Conservation (phyloP, 768 basidiomycete species). For the Psilocybe subaeruginosa region DNA sequence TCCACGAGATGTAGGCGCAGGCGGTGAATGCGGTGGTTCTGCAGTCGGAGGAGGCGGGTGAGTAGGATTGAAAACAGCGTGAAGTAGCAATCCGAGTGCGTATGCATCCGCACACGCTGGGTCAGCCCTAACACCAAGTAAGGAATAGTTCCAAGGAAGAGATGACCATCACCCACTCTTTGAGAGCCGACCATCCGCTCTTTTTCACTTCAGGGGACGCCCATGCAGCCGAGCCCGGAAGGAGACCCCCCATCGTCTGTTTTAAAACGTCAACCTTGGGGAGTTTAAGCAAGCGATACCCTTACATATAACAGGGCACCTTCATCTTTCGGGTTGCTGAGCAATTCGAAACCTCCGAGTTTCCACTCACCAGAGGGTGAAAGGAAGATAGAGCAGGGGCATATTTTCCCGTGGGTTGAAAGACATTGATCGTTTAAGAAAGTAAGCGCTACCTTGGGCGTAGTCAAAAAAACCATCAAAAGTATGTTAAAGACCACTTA, state of each 20-base stretch:
- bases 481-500: slow-evolving; percentile 39
- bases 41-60: slow-evolving; percentile 70
- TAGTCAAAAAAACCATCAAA: slow-evolving; percentile 2
- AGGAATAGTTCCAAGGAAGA: neutral
- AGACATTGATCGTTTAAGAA: slow-evolving; percentile 87
- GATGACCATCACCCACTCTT: slow-evolving; percentile 63
- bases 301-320: slow-evolving; percentile 80
- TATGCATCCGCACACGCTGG: slow-evolving; percentile 83
- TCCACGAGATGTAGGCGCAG: slow-evolving; percentile 75
- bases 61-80: slow-evolving; percentile 85
- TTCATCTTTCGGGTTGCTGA: slow-evolving; percentile 84
- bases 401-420: slow-evolving; percentile 84
- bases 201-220: slow-evolving; percentile 90
- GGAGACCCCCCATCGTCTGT: slow-evolving; percentile 58
- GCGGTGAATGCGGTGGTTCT: slow-evolving; percentile 78
- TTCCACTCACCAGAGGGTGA: slow-evolving; percentile 97
- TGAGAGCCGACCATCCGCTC: slow-evolving; percentile 79
- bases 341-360: slow-evolving; percentile 89
- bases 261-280: slow-evolving; percentile 3
- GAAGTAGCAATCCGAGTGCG: slow-evolving; percentile 83
- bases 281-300: neutral
- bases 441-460: slow-evolving; percentile 74
- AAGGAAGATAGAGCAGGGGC: slow-evolving; percentile 80
- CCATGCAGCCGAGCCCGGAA: slow-evolving; percentile 62
- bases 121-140: slow-evolving; percentile 36